phyloP scores from a whole-genome alignment of 345 rosid genomes.

The Pistacia integerrima region DNA sequence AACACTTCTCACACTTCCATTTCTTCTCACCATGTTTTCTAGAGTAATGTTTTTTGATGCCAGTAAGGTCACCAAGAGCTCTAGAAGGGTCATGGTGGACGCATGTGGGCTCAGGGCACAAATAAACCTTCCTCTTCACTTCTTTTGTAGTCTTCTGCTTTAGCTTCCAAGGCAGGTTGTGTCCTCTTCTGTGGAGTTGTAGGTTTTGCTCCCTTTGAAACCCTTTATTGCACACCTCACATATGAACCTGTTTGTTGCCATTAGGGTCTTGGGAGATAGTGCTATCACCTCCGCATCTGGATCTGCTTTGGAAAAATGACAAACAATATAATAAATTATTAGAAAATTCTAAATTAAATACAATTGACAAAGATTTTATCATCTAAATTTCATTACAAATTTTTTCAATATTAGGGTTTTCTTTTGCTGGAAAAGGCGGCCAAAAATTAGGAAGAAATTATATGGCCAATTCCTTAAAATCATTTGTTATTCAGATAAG shows the following conservation, averaged over 20 bases:
- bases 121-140: conserved; percentile 78
- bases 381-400: conserved; percentile 8
- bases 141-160: conserved; percentile 75
- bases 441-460: background rate
- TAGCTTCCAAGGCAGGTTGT: conserved; percentile 82
- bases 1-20: conserved; percentile 88
- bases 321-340: conserved; percentile 16
- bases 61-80: conserved; percentile 85
- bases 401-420: conserved; percentile 30
- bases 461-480: background rate
- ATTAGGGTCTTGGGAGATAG: conserved; percentile 82
- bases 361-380: background rate
- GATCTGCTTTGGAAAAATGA: conserved; percentile 47
- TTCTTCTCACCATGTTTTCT: conserved; percentile 84
- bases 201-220: conserved; percentile 84
- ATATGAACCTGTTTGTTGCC: conserved; percentile 86
- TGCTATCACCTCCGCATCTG: conserved; percentile 87
- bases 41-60: conserved; percentile 77
- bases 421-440: background rate
- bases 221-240: conserved; percentile 88
- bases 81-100: conserved; percentile 86
- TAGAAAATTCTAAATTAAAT: conserved; percentile 18
- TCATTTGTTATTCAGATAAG: background rate
- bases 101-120: conserved; percentile 86
- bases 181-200: conserved; percentile 91